These are phyloP conservation scores for Russula sp. DNA, from an alignment of 768 basidiomycete species.

Conservation along the genomic window DNA sequence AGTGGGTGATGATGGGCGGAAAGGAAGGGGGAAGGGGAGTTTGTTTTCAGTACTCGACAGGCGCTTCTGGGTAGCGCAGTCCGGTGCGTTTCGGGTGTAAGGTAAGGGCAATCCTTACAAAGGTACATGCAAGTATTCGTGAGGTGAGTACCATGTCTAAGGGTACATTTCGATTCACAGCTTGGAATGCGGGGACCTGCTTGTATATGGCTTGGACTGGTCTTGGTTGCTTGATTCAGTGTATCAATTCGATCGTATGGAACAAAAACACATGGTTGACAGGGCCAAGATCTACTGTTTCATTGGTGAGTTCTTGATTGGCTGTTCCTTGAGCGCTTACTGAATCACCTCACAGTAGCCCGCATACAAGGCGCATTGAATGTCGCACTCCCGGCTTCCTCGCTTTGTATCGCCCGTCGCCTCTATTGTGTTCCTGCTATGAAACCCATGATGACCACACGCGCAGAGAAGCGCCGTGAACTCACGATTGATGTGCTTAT, in stretches of 20 bases:
- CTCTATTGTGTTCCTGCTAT: constrained; percentile 38
- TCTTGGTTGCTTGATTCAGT: constrained; percentile 47
- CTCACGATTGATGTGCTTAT: constrained; percentile 20
- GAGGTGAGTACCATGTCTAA: not conserved
- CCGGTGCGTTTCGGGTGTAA: no score
- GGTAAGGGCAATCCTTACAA: no score
- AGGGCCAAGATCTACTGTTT: constrained; percentile 48
- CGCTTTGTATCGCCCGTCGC: constrained; percentile 42
- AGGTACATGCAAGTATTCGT: constrained; percentile 21
- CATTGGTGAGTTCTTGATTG: constrained; percentile 34
- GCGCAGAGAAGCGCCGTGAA: not conserved
- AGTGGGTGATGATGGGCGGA: no score
- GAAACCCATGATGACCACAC: constrained; percentile 28
- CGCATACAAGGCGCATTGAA: constrained; percentile 31
- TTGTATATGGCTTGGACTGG: constrained; percentile 65
- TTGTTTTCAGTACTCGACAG: no score
- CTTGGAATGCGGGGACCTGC: constrained; percentile 68
- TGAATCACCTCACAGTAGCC: constrained; percentile 28
- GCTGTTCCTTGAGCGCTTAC: not conserved
- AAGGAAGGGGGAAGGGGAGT: no score
- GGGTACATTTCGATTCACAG: constrained; percentile 25
- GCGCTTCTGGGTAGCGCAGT: no score
- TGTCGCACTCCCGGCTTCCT: constrained; percentile 34
- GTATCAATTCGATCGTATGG: constrained; percentile 72
- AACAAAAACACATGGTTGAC: constrained; percentile 44